phyloP scores from a whole-genome alignment of 2,329 filamentous ascomycete species.

The Nothophoma quercina region DNA sequence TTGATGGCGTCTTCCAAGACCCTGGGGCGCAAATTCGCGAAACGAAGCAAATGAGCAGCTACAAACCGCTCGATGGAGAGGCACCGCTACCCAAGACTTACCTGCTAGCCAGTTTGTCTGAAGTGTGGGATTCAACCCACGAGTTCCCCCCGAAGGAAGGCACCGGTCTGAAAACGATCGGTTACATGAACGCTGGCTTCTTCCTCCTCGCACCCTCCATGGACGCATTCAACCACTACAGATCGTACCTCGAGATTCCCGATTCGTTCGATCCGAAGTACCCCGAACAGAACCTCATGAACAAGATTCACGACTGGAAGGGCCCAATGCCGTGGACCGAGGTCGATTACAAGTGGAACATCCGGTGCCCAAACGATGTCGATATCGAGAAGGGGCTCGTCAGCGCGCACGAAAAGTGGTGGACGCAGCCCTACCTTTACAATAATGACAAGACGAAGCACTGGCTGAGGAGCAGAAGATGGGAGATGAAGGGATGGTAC shows the following conservation, averaged over 20 bases:
- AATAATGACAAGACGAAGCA: conserved; percentile 38
- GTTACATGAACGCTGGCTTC: conserved; percentile 50
- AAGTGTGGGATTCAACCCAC: conserved; percentile 42
- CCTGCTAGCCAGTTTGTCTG: conserved; percentile 44
- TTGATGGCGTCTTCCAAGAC: conserved; percentile 49
- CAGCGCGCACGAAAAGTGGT: conserved; percentile 53
- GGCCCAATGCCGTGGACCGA: conserved; percentile 54
- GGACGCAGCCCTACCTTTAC: conserved; percentile 38
- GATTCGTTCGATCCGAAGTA: conserved; percentile 43
- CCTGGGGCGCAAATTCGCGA: conserved; percentile 28
- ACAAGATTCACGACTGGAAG: conserved; percentile 44
- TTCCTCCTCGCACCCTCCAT: conserved; percentile 45
- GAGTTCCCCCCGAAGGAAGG: conserved; percentile 43
- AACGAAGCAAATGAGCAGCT: conserved; percentile 20
- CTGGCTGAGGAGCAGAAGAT: conserved; percentile 45
- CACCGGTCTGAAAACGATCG: conserved; percentile 37
- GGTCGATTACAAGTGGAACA: conserved; percentile 49
- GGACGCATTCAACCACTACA: conserved; percentile 45
- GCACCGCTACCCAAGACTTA: conserved; percentile 40
- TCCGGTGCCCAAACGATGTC: conserved; percentile 45
- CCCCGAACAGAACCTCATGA: conserved; percentile 50
- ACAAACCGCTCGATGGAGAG: conserved; percentile 29
- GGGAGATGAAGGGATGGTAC: conserved; percentile 52
- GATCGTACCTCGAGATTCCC: conserved; percentile 35
- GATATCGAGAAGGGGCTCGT: conserved; percentile 48